Evolutionary conservation across 2,329 filamentous ascomycete genomes (phyloP).

Genomic region (Xylaria arbuscula): DNA sequence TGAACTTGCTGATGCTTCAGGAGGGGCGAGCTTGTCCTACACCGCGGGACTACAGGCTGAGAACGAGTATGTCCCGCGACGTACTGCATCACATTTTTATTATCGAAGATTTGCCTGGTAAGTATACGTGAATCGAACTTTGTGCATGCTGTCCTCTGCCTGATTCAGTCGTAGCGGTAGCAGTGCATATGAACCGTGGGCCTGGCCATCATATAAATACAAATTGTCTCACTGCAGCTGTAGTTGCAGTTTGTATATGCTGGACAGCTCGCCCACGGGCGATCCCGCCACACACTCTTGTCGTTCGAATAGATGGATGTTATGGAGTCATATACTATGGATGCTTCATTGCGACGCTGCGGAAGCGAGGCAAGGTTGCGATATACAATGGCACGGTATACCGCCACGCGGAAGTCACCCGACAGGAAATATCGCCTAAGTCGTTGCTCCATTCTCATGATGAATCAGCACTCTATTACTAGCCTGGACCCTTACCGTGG

Average conservation of each 20-base stretch:
- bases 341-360: slow-evolving; percentile 28
- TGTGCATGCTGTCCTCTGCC: slow-evolving; percentile 3
- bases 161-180: slow-evolving; percentile 24
- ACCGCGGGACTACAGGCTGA: slow-evolving; percentile 1
- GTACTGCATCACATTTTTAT: slow-evolving; percentile 13
- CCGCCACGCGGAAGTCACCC: slow-evolving; percentile 40
- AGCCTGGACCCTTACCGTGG: slow-evolving; percentile 8
- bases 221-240: slow-evolving; percentile 24
- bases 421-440: slow-evolving; percentile 29
- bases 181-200: slow-evolving; percentile 25
- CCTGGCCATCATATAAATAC: slow-evolving; percentile 15
- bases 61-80: slow-evolving; percentile 7
- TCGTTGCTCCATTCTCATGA: slow-evolving; percentile 17
- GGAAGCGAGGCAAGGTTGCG: slow-evolving; percentile 20
- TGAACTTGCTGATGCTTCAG: slow-evolving; percentile 7
- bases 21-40: background rate
- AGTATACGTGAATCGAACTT: slow-evolving; percentile 6
- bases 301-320: slow-evolving; percentile 16
- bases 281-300: slow-evolving; percentile 29
- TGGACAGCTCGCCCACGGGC: slow-evolving; percentile 28
- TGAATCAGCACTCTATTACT: slow-evolving; percentile 24
- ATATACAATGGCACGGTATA: slow-evolving; percentile 34
- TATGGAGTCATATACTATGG: slow-evolving; percentile 16
- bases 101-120: background rate
- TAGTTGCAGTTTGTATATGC: slow-evolving; percentile 26